These are phyloP conservation scores for Suillus subluteus DNA, from an alignment of 768 basidiomycete genomes.

Conservation along the genomic window DNA sequence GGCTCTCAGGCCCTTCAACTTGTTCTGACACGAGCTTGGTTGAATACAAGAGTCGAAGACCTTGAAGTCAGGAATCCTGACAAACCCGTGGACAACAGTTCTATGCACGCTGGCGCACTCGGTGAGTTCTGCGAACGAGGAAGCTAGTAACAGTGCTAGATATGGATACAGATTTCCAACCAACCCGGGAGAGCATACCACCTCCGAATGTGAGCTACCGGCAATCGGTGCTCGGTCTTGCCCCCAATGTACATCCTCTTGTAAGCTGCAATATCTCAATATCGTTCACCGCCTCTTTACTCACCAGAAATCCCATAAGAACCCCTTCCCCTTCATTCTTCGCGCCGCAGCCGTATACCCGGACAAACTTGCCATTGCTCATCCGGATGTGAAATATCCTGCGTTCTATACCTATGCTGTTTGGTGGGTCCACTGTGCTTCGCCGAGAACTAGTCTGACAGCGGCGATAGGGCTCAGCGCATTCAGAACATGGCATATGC, in stretches of 20 bases:
- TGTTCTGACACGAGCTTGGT: neutral
- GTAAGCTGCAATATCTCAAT: neutral
- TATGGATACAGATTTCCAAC: too few relatives aligned
- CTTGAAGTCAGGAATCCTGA: constrained; percentile 18
- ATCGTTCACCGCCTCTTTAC: neutral
- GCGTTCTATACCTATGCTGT: constrained; percentile 69
- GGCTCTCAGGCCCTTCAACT: neutral
- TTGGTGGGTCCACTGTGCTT: constrained; percentile 50
- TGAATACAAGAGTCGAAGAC: neutral
- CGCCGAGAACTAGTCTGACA: constrained; percentile 1
- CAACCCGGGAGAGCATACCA: too few relatives aligned
- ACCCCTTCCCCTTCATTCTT: constrained; percentile 76
- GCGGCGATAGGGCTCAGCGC: constrained; percentile 68
- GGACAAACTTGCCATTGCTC: constrained; percentile 73
- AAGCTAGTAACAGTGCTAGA: too few relatives aligned
- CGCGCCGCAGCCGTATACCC: constrained; percentile 81
- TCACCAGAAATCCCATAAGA: constrained; percentile 44
- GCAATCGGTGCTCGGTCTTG: too few relatives aligned
- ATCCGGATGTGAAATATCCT: constrained; percentile 63
- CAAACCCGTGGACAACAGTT: too few relatives aligned
- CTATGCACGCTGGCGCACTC: too few relatives aligned
- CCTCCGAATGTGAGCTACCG: too few relatives aligned
- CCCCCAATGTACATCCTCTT: too few relatives aligned
- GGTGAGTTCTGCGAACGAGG: too few relatives aligned
- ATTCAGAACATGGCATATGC: constrained; percentile 88